Conservation (phyloP, 768 basidiomycete genomes). For the Neoboletus magnificus region DNA sequence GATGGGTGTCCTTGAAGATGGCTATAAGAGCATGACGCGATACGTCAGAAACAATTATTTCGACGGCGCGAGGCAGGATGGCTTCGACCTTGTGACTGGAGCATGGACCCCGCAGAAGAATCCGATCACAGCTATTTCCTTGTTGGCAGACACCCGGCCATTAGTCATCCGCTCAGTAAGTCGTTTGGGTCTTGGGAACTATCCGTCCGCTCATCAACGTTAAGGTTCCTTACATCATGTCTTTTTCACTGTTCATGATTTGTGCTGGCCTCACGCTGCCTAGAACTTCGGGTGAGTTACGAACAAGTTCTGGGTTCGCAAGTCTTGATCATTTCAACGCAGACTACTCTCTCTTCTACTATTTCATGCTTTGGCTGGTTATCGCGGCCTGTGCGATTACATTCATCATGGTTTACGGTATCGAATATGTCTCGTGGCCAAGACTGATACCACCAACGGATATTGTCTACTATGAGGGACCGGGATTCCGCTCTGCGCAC, state of each 20-base stretch:
- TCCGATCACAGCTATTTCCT: conserved; percentile 63
- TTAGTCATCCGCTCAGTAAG: conserved; percentile 78
- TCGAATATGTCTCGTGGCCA: conserved; percentile 96
- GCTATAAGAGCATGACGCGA: conserved; percentile 75
- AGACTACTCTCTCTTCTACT: conserved; percentile 87
- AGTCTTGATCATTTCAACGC: conserved; percentile 5
- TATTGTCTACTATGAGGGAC: conserved; percentile 83
- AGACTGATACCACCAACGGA: conserved; percentile 76
- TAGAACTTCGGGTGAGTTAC: conserved; percentile 72
- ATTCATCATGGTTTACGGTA: conserved; percentile 82
- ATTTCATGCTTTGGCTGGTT: conserved; percentile 77
- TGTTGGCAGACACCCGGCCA: conserved; percentile 79
- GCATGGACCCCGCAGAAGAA: conserved; percentile 82
- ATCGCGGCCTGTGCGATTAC: conserved; percentile 57
- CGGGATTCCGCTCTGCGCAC: conserved; percentile 75
- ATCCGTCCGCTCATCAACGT: conserved; percentile 1
- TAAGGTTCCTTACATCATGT: conserved; percentile 81
- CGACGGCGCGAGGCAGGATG: conserved; percentile 91
- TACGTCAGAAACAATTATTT: conserved; percentile 97
- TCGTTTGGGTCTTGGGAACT: conserved; percentile 11
- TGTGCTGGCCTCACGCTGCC: conserved; percentile 83
- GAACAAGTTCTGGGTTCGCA: not conserved
- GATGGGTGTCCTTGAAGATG: conserved; percentile 80
- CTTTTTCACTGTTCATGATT: conserved; percentile 85
- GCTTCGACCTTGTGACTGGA: conserved; percentile 92